A percentile compares a stretch with the other conserved stretches of the same genome.
Conservation (phyloP, 73 alveolate species). For the Paramecium bursaria region DNA sequence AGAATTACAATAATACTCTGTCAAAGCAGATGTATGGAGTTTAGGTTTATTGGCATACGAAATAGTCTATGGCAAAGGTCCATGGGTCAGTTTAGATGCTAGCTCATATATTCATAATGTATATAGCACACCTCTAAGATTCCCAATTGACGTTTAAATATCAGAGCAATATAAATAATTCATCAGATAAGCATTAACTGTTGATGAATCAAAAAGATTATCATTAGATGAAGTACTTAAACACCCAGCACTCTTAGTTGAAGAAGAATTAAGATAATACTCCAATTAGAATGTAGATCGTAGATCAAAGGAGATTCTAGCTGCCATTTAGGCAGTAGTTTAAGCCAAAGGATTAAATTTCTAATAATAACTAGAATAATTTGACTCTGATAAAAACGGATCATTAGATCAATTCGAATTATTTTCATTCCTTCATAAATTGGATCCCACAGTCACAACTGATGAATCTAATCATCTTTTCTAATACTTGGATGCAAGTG, state of each 20-base stretch:
- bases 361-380: no score
- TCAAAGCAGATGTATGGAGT: constrained; percentile 63
- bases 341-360: no score
- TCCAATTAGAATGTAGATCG: no score
- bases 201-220: constrained; percentile 51
- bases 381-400: no score
- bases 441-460: no score
- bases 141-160: constrained; percentile 57
- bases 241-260: constrained; percentile 34
- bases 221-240: constrained; percentile 59
- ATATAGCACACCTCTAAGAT: constrained; percentile 54
- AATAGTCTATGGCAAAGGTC: constrained; percentile 59
- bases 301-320: no score
- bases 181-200: constrained; percentile 18
- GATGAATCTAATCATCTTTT: no score
- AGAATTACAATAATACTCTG: constrained; percentile 40
- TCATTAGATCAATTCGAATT: no score
- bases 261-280: neutral
- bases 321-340: no score
- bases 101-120: constrained; percentile 36
- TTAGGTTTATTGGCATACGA: constrained; percentile 67
- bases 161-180: constrained; percentile 60
- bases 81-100: constrained; percentile 61
- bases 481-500: no score
- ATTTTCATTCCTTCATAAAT: no score